Percentiles rank a stretch among this genome's conserved stretches.
These are phyloP conservation scores for Tolypocladium guangdongense DNA, from an alignment of 2,329 filamentous ascomycete genomes.

Conservation along the genomic window DNA sequence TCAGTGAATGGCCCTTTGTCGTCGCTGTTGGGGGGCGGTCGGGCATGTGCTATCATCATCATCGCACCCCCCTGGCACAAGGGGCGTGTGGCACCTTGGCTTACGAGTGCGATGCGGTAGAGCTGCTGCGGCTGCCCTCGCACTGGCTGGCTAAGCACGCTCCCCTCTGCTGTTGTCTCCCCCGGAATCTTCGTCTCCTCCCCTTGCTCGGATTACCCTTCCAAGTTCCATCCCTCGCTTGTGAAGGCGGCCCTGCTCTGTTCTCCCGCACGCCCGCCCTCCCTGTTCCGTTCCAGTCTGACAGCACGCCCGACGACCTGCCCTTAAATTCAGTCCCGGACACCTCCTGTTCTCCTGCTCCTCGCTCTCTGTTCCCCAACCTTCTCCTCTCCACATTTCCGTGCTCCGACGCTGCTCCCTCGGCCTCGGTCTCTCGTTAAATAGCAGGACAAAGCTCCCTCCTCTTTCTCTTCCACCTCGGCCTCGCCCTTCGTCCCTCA, in stretches of 20 bases:
- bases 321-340: neutral
- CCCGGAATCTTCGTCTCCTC: neutral
- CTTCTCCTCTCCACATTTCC: neutral
- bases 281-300: neutral
- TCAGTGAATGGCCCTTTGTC: neutral
- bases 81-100: neutral
- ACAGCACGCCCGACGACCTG: neutral
- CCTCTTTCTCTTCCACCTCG: neutral
- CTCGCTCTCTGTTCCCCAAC: neutral
- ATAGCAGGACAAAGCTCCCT: neutral
- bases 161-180: neutral
- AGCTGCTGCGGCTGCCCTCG: too few relatives aligned
- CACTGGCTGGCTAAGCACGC: neutral
- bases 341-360: neutral
- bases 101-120: too few relatives aligned
- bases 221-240: neutral
- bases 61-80: neutral
- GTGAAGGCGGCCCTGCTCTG: neutral
- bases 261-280: neutral
- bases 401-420: neutral
- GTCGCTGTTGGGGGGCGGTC: neutral
- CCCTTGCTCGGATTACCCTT: neutral
- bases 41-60: neutral
- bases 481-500: neutral
- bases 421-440: neutral